Evolutionary conservation across 1,284 basidiomycete genomes (phyloP).

Genomic region (Pseudozyma flocculosa): DNA sequence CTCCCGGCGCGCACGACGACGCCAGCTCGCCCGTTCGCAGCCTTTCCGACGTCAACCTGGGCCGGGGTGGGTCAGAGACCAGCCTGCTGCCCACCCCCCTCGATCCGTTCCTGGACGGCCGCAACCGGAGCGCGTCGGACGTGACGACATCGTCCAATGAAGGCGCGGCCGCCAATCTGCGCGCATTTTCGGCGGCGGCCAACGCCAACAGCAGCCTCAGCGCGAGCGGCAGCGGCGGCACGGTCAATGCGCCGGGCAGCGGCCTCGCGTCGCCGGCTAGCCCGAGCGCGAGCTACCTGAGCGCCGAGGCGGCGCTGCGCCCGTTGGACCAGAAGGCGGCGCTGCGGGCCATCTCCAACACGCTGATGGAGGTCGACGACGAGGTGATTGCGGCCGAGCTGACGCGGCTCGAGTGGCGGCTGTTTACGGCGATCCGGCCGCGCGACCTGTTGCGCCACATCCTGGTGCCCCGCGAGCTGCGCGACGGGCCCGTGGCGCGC

Average conservation of each 20-base stretch:
- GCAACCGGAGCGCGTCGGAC: constrained; percentile 32
- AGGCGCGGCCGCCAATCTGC: not conserved
- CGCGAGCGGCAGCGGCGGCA: not conserved
- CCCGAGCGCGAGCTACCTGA: not conserved
- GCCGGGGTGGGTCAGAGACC: constrained; percentile 13
- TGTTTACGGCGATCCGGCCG: constrained; percentile 45
- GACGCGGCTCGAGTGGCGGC: constrained; percentile 45
- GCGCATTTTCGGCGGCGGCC: not conserved
- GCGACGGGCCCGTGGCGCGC: constrained; percentile 42
- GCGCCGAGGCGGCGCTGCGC: constrained; percentile 22
- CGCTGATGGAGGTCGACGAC: constrained; percentile 42
- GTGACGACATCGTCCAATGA: constrained; percentile 26
- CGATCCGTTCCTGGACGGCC: constrained; percentile 6
- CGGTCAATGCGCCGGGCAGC: not conserved
- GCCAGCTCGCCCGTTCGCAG: not conserved
- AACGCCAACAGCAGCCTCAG: constrained; percentile 5
- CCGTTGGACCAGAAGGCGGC: constrained; percentile 26
- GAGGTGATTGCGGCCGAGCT: constrained; percentile 44
- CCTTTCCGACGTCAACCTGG: not conserved
- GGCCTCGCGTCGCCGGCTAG: too few species aligned
- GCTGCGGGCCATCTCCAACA: constrained; percentile 42
- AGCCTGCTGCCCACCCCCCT: constrained; percentile 12
- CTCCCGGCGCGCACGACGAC: too few species aligned
- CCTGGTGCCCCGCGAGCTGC: constrained; percentile 34
- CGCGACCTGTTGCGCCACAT: constrained; percentile 49